Base-by-base conservation (phyloP, 345 rosid genomes). In the Diplotaxis tenuifolia region DNA sequence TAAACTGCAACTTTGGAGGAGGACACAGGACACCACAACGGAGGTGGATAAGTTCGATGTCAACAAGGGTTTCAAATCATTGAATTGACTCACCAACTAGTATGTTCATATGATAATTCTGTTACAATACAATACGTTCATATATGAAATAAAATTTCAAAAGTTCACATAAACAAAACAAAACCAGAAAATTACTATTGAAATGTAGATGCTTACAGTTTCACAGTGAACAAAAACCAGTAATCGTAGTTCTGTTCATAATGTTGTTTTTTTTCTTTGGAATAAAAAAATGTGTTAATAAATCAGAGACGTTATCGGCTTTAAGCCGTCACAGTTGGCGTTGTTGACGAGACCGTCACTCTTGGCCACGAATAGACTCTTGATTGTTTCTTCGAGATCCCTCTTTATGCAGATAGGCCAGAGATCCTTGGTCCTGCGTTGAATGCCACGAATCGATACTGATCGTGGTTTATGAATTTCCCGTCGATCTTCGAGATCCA, bases 341-440 rank as follows among this genome's bases (percentile, higher is more conserved):
- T 80, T 22, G 32, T 57, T 40, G 66, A 20, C 8, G 49, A 14
- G 27, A 23, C 3, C 70, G 47, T 67, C 77, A 3, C 50, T 71
- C 28, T 71, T 67, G 31, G 59, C 67, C 76, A 50, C 52, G 74
- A 56, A 73, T 7, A 85, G 28, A 31, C 63, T 78, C 31, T 62
- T 77, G n/a, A 84, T 56, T 9, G 76, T 55, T 6, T 61, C 81
- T 38, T 45, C 67, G 28, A 93, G 61, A 29, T 93, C 91, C 70
- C 98, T 86, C 78, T 65, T n/a, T 47, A 3, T 75, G 83, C 66
- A 92, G 85, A 28, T 82, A 94, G 66, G 58, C 98, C n/a, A n/a
- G n/a, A 91, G 3, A 87, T 83, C 76, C 97, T 89, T 1, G 97
- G 96, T 1, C 97, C 97, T 0, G 97, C 97, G 22, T 94, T 94